These are phyloP conservation scores for Leccinum huronense DNA, from an alignment of 1,284 basidiomycete genomes.

Conservation along the genomic window DNA sequence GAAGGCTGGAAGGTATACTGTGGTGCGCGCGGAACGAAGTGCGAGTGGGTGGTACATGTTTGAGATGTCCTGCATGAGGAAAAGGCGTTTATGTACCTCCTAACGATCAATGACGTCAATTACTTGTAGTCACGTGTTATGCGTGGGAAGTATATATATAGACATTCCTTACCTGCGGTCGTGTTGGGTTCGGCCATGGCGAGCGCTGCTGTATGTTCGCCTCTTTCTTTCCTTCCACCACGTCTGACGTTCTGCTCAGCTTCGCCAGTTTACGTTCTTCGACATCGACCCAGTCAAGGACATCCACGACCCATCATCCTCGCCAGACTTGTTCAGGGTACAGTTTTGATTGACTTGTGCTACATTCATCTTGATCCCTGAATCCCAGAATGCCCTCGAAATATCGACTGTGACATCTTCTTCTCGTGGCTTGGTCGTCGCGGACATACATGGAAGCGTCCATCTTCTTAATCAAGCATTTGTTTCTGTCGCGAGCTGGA, in stretches of 20 bases:
- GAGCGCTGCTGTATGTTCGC: background rate
- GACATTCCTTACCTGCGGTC: background rate
- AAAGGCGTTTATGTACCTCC: conserved; percentile 4
- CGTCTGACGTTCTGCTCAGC: conserved; percentile 44
- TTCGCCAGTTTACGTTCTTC: conserved; percentile 85
- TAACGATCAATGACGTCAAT: conserved; percentile 6
- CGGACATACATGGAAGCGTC: conserved; percentile 80
- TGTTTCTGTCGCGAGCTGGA: conserved; percentile 69
- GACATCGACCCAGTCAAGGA: conserved; percentile 75
- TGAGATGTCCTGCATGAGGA: background rate
- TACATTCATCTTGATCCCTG: conserved; percentile 7
- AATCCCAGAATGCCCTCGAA: conserved; percentile 58
- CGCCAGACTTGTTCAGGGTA: conserved; percentile 79
- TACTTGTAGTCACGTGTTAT: background rate
- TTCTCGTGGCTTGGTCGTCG: conserved; percentile 64
- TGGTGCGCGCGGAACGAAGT: conserved; percentile 12
- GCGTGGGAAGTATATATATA: background rate
- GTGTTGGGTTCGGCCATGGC: background rate
- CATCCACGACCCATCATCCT: conserved; percentile 68
- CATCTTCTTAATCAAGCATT: conserved; percentile 77
- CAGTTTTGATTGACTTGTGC: conserved; percentile 5
- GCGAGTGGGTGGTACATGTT: conserved; percentile 23
- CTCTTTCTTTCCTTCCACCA: background rate
- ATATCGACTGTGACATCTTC: conserved; percentile 68
- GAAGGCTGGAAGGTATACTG: conserved; percentile 19